Base-by-base conservation (phyloP, 2,329 filamentous ascomycete species). In the Trichoderma simmonsii region DNA sequence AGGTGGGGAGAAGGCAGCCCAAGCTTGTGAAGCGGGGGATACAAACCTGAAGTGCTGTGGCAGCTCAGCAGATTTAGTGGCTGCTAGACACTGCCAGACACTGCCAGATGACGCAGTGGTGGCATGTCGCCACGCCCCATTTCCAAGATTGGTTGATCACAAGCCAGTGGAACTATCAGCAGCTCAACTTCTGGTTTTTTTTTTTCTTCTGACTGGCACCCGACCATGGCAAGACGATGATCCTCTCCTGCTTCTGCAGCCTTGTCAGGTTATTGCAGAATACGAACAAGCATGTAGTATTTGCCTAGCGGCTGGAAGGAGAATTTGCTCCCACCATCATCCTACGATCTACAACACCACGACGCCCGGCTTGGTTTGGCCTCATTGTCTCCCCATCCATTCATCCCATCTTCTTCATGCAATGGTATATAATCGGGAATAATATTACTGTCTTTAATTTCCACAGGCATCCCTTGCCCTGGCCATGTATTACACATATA, bases 71-170 rank as follows among this genome's bases (percentile, higher is more conserved):
- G 57, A 34, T 63, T 15, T 61, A 57, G 65, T 43, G 24, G 18
- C 26, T 34, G 24, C 18, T 60, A 5, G 56, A 8, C 5, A 18
- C 28, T 34, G 28, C 66, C 51, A 5, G 56, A 14, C 14, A 24
- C 28, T 34, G 28, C 66, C 71, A 65, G 71, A 72, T 72, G 71
- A 72, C 71, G 71, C 71, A 69, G 39, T 34, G n/a, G 21, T 70
- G 68, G 60, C 57, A 72, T 72, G 70, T 67, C 65, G 56, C 70
- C 68, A 65, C 69, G 12, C 51, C 59, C 39, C 18, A 32, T 51
- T 62, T 36, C 39, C 67, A 62, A 21, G 57, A 34, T 62, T 60
- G 34, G 43, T 36, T 70, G 67, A 70, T 70, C 57, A 70, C 67
- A 70, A 54, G 67, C 54, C 66, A n/a, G 36, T 18, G 57, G 18